phyloP scores from a whole-genome alignment of 2,329 filamentous ascomycete genomes.

The Colletotrichum sp. region DNA sequence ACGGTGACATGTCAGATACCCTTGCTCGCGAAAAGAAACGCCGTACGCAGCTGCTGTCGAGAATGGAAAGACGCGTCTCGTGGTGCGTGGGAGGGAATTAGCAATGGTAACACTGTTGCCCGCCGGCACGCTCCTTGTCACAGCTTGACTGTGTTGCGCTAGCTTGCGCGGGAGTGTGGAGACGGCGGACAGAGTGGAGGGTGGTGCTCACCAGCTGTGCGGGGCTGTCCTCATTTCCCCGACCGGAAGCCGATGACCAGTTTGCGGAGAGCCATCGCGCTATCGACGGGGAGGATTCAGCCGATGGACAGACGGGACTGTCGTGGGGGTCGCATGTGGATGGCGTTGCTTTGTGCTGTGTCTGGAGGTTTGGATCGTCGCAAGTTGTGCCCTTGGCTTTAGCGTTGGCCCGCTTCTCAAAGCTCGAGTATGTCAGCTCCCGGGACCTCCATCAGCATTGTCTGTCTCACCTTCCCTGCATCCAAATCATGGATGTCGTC shows the following conservation, averaged over 20 bases:
- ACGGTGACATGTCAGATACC: neutral
- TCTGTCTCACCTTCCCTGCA: neutral
- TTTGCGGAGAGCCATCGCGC: neutral
- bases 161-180: neutral
- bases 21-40: neutral
- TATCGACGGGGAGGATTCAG: neutral
- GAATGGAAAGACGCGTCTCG: neutral
- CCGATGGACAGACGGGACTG: neutral
- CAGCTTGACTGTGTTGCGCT: neutral
- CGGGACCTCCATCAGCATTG: neutral
- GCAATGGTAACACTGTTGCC: neutral
- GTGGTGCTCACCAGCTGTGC: neutral
- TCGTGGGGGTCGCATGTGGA: neutral
- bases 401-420: neutral
- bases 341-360: neutral
- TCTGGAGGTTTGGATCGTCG: neutral
- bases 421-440: neutral
- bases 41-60: neutral
- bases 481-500: neutral
- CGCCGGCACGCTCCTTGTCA: neutral
- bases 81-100: neutral
- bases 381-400: neutral
- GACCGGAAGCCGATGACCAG: neutral
- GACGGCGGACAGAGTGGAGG: neutral
- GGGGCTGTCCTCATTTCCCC: neutral